Conservation (phyloP, 805 yeast genomes). For the Cyberlindnera mrakii region DNA sequence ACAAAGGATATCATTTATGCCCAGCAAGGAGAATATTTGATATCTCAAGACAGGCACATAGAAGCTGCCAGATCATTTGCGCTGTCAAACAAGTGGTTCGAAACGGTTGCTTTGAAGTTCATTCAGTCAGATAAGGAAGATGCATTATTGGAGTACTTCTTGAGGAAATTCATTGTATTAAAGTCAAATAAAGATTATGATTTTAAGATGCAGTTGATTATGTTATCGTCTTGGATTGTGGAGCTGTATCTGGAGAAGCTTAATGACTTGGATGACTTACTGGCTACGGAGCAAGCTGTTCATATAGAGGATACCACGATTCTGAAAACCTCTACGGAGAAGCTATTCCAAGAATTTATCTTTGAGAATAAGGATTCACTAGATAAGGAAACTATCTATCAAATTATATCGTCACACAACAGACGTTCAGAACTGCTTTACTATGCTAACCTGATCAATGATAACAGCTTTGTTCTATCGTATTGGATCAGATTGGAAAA, state of each 20-base stretch:
- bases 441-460: conserved; percentile 63
- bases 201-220: conserved; percentile 25
- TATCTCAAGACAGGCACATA: conserved; percentile 25
- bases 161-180: conserved; percentile 32
- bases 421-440: conserved; percentile 55
- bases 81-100: conserved; percentile 58
- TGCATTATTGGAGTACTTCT: conserved; percentile 42
- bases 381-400: conserved; percentile 67
- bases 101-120: conserved; percentile 55
- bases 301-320: conserved; percentile 19
- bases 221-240: conserved; percentile 32
- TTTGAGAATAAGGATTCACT: conserved; percentile 38
- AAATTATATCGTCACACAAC: conserved; percentile 63
- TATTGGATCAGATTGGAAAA: conserved; percentile 63
- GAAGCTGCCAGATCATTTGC: conserved; percentile 59
- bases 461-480: conserved; percentile 60
- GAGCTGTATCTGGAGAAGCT: conserved; percentile 28
- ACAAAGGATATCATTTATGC: conserved; percentile 44
- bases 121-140: conserved; percentile 36
- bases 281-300: conserved; percentile 23
- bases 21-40: conserved; percentile 47
- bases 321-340: conserved; percentile 21
- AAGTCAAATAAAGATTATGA: conserved; percentile 21
- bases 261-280: conserved; percentile 28
- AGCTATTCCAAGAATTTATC: conserved; percentile 45